Base-by-base conservation (phyloP, 1,284 basidiomycete species). In the Tylopilus sp. region DNA sequence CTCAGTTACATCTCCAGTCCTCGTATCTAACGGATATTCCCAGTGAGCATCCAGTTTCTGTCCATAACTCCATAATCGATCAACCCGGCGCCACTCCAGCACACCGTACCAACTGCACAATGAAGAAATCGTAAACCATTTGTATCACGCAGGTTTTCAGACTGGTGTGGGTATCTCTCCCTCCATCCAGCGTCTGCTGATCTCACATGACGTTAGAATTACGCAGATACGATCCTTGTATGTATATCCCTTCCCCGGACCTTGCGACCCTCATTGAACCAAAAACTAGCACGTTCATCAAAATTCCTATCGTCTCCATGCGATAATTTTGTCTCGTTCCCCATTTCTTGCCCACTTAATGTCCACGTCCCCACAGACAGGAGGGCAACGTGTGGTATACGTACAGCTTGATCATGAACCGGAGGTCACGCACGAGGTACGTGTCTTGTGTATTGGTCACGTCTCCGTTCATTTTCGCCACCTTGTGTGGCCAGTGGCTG, bases 311-410 rank as follows among this genome's bases (percentile, higher is more conserved):
- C 80, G 81, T 53, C 77, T 89, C 46, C 87, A 90, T 68, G 80
- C 84, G 58, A 85, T 94, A 67, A 85, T 92, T 59, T 76, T 94
- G 53, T 88, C 89, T 50, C 84, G 87, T 49, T 91, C 88, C 33
- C 90, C 91, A 39, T 90, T 82, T 70, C 79, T 93, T 60, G 86
- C 84, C 37, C 89, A 91, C 65, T 73, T 91, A 58, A 88, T 94
- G 82, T 83, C 83, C 56, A 82, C 87, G 57, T 78, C 86, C 52
- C 77, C 82, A 53, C 78, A 75, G 69, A 52, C 80, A 63, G 75
- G 74, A 56, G 80, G 77, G 18, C 80, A 83, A 61, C 77, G 81
- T 55, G 73, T 77, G 53, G 80, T 93, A 57, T 85, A 84, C 64
- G 80, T 92, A 49, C 77, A 82, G 54, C 73, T 92, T 57, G 82